phyloP scores from a whole-genome alignment of 441 rosid species.

The Populus trichocarpa region DNA sequence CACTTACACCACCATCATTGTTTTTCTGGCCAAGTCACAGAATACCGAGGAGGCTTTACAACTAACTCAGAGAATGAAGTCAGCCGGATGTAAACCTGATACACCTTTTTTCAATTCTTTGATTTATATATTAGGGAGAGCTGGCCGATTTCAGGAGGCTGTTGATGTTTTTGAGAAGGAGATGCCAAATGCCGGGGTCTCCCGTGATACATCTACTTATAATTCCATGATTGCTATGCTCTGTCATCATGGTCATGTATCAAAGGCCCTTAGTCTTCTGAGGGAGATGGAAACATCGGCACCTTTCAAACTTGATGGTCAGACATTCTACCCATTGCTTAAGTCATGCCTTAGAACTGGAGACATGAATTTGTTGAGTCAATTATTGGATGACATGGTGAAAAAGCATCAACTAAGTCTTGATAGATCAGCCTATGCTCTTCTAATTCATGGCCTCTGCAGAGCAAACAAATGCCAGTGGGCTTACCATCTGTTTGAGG shows the following conservation, averaged over 20 bases:
- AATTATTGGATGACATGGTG: slow-evolving; percentile 61
- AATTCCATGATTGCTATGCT: slow-evolving; percentile 80
- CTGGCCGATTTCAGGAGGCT: slow-evolving; percentile 56
- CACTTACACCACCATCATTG: slow-evolving; percentile 66
- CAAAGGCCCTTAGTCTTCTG: slow-evolving; percentile 49
- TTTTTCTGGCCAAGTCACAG: slow-evolving; percentile 49
- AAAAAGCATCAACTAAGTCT: slow-evolving; percentile 74
- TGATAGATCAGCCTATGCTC: slow-evolving; percentile 62
- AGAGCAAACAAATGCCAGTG: slow-evolving; percentile 51
- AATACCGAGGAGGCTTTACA: slow-evolving; percentile 57
- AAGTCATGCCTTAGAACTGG: slow-evolving; percentile 66
- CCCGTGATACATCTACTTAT: slow-evolving; percentile 53
- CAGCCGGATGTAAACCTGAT: slow-evolving; percentile 50
- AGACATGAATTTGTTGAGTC: slow-evolving; percentile 50
- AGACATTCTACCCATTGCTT: slow-evolving; percentile 66
- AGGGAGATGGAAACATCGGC: slow-evolving; percentile 43
- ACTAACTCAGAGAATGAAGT: slow-evolving; percentile 46
- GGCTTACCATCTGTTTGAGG: slow-evolving; percentile 71
- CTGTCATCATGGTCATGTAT: slow-evolving; percentile 48
- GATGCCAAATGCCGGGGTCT: slow-evolving; percentile 47
- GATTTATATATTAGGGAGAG: slow-evolving; percentile 63
- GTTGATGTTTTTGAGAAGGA: slow-evolving; percentile 47
- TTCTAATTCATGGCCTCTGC: slow-evolving; percentile 75
- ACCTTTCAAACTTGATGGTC: slow-evolving; percentile 59
- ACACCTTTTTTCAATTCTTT: slow-evolving; percentile 63